phyloP scores from a whole-genome alignment of 371 early-diverging fungal species.

The Actinomortierella wolfii region DNA sequence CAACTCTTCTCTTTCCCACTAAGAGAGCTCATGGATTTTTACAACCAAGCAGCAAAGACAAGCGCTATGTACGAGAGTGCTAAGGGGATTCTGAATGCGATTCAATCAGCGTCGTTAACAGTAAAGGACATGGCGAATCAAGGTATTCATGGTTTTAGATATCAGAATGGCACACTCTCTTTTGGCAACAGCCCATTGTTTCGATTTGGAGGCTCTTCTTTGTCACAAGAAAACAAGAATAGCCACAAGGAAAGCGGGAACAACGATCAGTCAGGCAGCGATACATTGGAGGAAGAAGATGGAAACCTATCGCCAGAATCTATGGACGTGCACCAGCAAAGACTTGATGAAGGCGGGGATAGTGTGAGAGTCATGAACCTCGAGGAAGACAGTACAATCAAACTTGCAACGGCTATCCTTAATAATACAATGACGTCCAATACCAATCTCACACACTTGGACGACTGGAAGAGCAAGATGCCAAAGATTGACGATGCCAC shows the following conservation, averaged over 20 bases:
- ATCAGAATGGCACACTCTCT: slow-evolving; percentile 9
- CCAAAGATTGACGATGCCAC: slow-evolving; percentile 11
- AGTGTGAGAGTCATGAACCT: no score
- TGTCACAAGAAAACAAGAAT: no score
- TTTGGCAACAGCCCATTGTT: slow-evolving; percentile 16
- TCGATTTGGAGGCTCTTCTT: not conserved
- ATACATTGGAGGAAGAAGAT: no score
- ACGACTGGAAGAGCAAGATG: slow-evolving; percentile 1
- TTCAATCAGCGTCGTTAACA: slow-evolving; percentile 8
- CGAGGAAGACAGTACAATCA: no score
- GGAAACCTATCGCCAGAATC: no score
- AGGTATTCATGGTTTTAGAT: not conserved
- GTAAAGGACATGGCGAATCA: not conserved
- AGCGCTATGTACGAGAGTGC: slow-evolving; percentile 24
- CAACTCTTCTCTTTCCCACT: slow-evolving; percentile 62
- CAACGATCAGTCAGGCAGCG: no score
- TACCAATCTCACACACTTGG: no score
- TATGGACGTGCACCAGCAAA: no score
- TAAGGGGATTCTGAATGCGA: slow-evolving; percentile 13
- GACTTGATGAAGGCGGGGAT: no score
- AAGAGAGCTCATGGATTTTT: slow-evolving; percentile 53
- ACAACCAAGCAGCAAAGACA: slow-evolving; percentile 30
- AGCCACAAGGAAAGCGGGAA: no score
- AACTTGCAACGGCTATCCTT: no score
- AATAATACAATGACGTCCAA: no score